Evolutionary conservation across 208 protist species (phyloP).

Genomic region (Trypanosoma theileri): DNA sequence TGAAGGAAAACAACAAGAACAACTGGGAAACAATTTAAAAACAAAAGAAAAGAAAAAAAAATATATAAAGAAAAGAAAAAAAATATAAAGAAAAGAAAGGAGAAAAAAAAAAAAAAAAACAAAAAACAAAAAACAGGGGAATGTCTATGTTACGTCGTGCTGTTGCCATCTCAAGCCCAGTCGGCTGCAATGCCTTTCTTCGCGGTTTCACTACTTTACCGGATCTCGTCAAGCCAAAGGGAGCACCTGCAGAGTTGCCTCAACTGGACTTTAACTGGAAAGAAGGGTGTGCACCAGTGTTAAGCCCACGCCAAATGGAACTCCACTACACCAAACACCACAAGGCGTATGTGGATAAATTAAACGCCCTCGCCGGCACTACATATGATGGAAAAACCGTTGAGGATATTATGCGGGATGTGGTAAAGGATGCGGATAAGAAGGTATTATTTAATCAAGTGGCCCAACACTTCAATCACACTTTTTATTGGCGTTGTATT

Average conservation of each 20-base stretch:
- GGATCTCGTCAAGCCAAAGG: conserved; percentile 40
- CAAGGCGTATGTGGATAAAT: conserved; percentile 91
- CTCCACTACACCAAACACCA: conserved; percentile 94
- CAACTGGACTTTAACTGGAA: conserved; percentile 69
- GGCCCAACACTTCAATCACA: conserved; percentile 94
- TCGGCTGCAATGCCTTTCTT: conserved; percentile 7
- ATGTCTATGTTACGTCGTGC: conserved; percentile 29
- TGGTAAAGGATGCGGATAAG: conserved; percentile 44
- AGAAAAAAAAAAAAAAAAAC: not conserved
- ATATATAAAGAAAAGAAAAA: not conserved
- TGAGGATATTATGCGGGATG: conserved; percentile 69
- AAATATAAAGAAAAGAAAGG: not conserved
- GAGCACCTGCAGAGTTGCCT: conserved; percentile 73
- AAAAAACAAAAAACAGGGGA: not conserved
- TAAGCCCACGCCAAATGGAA: conserved; percentile 83
- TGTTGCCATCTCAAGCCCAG: conserved; percentile 13
- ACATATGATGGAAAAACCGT: conserved; percentile 80
- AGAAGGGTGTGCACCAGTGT: conserved; percentile 67
- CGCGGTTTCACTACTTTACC: conserved; percentile 57
- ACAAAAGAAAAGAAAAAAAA: not conserved
- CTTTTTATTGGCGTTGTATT: conserved; percentile 89
- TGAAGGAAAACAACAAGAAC: not conserved
- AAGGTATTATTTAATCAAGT: conserved; percentile 89
- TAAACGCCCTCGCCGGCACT: conserved; percentile 74
- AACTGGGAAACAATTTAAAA: not conserved